phyloP scores from a whole-genome alignment of 108 stramenopile species.

The Schizochytrium sp. region DNA sequence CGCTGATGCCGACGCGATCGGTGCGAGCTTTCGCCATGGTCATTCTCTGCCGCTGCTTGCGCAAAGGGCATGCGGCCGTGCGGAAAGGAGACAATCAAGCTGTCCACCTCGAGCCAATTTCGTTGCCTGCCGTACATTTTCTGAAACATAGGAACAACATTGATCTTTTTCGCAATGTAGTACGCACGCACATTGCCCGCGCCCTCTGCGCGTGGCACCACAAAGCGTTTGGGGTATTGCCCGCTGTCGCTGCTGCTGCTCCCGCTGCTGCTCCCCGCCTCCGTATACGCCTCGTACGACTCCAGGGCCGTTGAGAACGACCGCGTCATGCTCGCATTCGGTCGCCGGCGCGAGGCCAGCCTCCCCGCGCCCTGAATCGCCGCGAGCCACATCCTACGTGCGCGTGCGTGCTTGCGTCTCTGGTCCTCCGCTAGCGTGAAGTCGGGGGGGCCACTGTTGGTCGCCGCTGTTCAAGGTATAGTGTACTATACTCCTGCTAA shows the following conservation, averaged over 20 bases:
- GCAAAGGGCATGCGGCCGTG: slow-evolving; percentile 30
- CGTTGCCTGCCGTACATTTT: slow-evolving; percentile 10
- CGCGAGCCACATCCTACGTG: no score
- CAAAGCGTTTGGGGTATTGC: background rate
- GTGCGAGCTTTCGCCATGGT: background rate
- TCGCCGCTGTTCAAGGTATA: no score
- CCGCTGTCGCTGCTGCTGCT: background rate
- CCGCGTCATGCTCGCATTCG: background rate
- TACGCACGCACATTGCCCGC: slow-evolving; percentile 3
- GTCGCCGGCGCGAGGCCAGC: background rate
- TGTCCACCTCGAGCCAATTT: slow-evolving; percentile 60
- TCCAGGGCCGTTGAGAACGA: background rate
- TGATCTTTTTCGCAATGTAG: slow-evolving; percentile 16
- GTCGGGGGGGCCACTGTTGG: no score
- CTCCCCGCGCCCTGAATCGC: background rate
- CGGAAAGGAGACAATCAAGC: slow-evolving; percentile 51
- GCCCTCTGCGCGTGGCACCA: background rate
- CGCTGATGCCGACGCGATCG: no score
- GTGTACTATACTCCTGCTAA: no score
- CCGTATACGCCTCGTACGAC: background rate
- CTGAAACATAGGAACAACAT: slow-evolving; percentile 11
- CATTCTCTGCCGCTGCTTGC: background rate
- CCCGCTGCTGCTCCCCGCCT: background rate
- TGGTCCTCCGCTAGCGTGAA: no score
- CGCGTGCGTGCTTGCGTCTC: no score